These are phyloP conservation scores for Eudorina sp. DNA, from an alignment of 139 green algal species.

Conservation along the genomic window DNA sequence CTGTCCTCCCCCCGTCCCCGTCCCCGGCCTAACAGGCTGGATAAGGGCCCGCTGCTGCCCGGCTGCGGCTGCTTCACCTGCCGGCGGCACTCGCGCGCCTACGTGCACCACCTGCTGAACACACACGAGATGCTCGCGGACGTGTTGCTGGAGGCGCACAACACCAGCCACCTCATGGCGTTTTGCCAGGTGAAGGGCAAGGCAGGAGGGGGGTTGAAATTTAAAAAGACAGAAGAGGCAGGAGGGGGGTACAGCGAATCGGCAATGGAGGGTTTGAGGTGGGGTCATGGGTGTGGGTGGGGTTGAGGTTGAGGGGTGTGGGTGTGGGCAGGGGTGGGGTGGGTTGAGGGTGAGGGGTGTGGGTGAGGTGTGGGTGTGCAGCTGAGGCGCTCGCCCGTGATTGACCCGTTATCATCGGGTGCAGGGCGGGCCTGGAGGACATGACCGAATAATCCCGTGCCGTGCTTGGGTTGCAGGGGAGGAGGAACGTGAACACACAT, in stretches of 20 bases:
- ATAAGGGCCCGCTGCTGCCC: slow-evolving; percentile 69
- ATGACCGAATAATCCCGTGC: too few species aligned
- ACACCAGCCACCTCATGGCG: slow-evolving; percentile 72
- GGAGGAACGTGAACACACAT: too few species aligned
- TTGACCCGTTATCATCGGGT: too few species aligned
- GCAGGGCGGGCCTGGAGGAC: too few species aligned
- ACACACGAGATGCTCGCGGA: slow-evolving; percentile 83
- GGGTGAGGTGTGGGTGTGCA: too few species aligned
- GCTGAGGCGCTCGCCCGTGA: too few species aligned
- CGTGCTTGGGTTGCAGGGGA: too few species aligned
- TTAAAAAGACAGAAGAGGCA: too few species aligned
- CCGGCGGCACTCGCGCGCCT: slow-evolving; percentile 73
- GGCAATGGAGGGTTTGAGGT: background rate
- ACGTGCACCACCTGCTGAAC: slow-evolving; percentile 87
- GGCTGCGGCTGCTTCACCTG: slow-evolving; percentile 83
- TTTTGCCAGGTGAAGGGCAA: slow-evolving; percentile 64
- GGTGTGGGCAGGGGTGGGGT: background rate
- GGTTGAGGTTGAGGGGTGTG: background rate
- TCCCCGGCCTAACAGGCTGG: slow-evolving; percentile 51
- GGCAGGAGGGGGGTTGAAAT: background rate
- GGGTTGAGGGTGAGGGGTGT: too few species aligned
- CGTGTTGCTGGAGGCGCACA: slow-evolving; percentile 85
- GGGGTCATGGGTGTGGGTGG: background rate
- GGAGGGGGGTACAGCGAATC: too few species aligned
- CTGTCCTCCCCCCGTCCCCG: background rate